Base-by-base conservation (phyloP, 345 rosid species). In the Laguncularia racemosa region DNA sequence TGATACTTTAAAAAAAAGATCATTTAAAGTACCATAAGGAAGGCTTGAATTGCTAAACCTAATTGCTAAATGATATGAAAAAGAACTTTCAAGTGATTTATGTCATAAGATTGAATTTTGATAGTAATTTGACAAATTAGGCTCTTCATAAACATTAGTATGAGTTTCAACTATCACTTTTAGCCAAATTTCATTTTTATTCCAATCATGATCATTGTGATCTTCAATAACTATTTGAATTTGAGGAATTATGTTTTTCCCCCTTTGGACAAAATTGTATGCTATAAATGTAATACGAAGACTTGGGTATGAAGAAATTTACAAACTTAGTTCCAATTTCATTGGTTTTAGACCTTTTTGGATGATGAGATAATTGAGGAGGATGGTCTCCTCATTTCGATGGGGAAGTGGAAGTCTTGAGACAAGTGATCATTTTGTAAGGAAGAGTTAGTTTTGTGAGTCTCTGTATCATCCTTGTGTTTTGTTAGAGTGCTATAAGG, bases 51-150 rank as follows among this genome's bases (percentile, higher is more conserved):
- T 79, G 76, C 96, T 67, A 28, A 89, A 71, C 71, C 83, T 92
- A 38, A 80, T 71, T 0, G 99, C 69, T 0, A 92, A 76, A 10
- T 81, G 89, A 57, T 78, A 81, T 1, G 97, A 95, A 51, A 92
- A 55, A 12, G 97, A 97, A 1, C 74, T 70, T 47, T 83, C 89
- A 0, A 92, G 58, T 0, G 91, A 83, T 4, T 63, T 65, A 5
- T 81, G 91, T 5, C 82, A 84, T 15, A 89, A 60, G 52, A 92
- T 77, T 15, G 97, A 84, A 33, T 80, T 65, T 57, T 68, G 72
- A 43, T 89, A 92, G 53, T 86, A 89, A 33, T 71, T 76, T 0
- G 88, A 89, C n/a, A 86, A 65, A 1, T 86, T 67, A 4, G 95
- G 96, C 66, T 89, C 99, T 48, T 64, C 60, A 14, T 76, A 79